Conservation (phyloP, 2,329 filamentous ascomycete species). For the Aspergillus phoenicis region DNA sequence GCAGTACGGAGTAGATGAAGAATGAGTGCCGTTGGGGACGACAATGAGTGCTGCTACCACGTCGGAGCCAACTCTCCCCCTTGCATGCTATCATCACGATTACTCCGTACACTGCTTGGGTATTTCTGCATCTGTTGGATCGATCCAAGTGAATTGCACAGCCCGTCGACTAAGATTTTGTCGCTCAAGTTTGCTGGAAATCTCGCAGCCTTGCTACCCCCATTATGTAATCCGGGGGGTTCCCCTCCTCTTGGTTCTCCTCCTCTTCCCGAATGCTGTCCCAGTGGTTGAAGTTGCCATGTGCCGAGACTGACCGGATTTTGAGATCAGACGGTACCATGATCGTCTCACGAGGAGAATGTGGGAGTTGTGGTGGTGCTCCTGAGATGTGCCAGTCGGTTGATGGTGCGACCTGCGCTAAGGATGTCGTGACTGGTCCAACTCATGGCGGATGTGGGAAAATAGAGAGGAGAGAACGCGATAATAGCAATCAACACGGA, state of each 20-base stretch:
- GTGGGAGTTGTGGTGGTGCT: not conserved
- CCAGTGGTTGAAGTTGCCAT: not conserved
- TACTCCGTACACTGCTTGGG: not conserved
- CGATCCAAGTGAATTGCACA: conserved; percentile 5
- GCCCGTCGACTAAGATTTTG: not conserved
- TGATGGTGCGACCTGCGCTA: conserved; percentile 12
- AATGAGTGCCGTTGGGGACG: not conserved
- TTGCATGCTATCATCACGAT: not conserved
- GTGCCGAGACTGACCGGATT: not conserved
- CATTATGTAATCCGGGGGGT: conserved; percentile 4
- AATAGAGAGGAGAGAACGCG: not conserved
- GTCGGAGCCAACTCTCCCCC: not conserved
- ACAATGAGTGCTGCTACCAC: not conserved
- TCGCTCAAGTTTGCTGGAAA: too few species aligned
- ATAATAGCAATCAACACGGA: not conserved
- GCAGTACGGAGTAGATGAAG: not conserved
- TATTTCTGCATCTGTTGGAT: conserved; percentile 3
- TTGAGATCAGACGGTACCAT: not conserved
- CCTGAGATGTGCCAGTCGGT: not conserved
- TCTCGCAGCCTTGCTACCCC: not conserved
- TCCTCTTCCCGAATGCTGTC: conserved; percentile 1
- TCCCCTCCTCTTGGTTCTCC: conserved; percentile 3
- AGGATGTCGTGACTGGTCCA: conserved; percentile 8
- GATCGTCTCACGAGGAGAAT: conserved; percentile 1
- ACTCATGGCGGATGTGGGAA: not conserved